Evolutionary conservation across 2,329 filamentous ascomycete genomes (phyloP).

Genomic region (Ophiostoma tasmaniense): DNA sequence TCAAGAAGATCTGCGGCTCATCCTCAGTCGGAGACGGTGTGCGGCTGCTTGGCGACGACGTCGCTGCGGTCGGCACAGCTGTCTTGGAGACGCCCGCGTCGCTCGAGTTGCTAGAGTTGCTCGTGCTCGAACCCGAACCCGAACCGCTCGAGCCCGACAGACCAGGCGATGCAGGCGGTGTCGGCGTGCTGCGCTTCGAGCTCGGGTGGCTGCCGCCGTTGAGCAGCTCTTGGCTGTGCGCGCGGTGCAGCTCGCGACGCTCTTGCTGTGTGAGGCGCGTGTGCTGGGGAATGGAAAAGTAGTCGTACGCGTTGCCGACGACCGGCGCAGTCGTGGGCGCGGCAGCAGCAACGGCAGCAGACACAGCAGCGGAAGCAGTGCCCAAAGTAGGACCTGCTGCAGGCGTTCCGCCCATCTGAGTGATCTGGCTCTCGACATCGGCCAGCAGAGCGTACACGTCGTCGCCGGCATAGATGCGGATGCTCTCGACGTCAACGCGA

Average conservation of each 20-base stretch:
- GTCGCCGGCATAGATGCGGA: conserved; percentile 58
- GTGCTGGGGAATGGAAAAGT: conserved; percentile 20
- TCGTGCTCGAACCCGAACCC: not conserved
- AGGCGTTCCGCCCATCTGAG: conserved; percentile 28
- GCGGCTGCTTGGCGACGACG: conserved; percentile 12
- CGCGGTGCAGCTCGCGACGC: conserved; percentile 37
- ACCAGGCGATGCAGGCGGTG: conserved; percentile 29
- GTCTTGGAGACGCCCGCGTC: not conserved
- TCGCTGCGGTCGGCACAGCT: not conserved
- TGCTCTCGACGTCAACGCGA: conserved; percentile 50
- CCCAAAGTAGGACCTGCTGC: not conserved
- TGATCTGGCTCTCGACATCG: conserved; percentile 57
- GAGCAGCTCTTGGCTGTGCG: conserved; percentile 45
- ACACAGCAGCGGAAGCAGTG: not conserved
- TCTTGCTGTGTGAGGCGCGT: conserved; percentile 28
- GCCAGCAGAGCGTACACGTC: conserved; percentile 59
- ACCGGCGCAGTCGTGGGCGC: not conserved
- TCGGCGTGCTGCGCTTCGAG: conserved; percentile 24
- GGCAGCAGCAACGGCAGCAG: not conserved
- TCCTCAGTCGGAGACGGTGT: conserved; percentile 15
- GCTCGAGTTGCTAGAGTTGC: not conserved
- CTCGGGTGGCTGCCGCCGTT: conserved; percentile 26
- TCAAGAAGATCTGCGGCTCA: conserved; percentile 35
- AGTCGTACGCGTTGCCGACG: not conserved
- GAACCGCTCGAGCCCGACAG: not conserved